Evolutionary conservation across 345 rosid species (phyloP), one percentile per base, ranked within the genome.

Genomic region (Salix purpurea): DNA sequence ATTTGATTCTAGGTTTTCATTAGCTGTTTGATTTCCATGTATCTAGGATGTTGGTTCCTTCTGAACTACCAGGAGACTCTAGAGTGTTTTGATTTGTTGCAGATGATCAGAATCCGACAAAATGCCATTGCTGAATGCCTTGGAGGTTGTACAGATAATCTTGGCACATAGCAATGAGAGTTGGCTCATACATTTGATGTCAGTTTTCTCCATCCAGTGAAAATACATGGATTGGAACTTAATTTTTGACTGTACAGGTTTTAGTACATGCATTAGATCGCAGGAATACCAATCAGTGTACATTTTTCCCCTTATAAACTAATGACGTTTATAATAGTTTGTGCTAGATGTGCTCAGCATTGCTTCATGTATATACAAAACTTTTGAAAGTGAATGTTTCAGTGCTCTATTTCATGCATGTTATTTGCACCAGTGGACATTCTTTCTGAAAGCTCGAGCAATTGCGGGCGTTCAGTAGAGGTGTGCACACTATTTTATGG

Each of bases 241-340:
- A 76, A 74, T 48, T 81, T 76, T 83, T 79, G 78, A 80, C 71
- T 80, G 77, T 54, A 71, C 74, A 76, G 77, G 24, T 58, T 64
- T 21, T 83, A 54, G 71, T 34, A 71, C 28, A 50, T 24, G n/a
- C 44, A 30, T 36, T 62, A 72, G 76, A 50, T 48, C 9, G 7
- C 19, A 65, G 65, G 72, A 71, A 72, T 39, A 1, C 15, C 2
- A 52, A 1, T n/a, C 4, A 37, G 62, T 42, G 16, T 32, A 30
- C 56, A 7, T 36, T 65, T 70, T 58, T 30, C 2, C 13, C 16
- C 26, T 18, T 36, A 32, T 21, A 26, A 24, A 40, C 44, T 52
- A 50, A 16, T 12, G 30, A 65, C 28, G 54, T 50, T 65, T 21
- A 66, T 65, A 71, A 48, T 77, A 77, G 65, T 64, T 65, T 52